phyloP scores from a whole-genome alignment of 2,329 filamentous ascomycete species.

The Phaeophleospora eucalypticola region DNA sequence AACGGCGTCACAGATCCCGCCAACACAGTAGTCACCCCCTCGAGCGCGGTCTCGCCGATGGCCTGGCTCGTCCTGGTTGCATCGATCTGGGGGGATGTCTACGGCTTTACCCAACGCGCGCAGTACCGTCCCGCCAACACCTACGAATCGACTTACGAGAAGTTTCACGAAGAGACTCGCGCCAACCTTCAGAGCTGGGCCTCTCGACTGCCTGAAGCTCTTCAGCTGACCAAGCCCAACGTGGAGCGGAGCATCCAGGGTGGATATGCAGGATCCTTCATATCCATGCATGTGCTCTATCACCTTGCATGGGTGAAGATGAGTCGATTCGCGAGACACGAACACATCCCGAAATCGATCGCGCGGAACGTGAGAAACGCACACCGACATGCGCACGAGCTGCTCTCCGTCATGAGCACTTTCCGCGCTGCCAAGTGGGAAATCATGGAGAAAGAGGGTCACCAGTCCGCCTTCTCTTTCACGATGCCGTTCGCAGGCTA shows the following conservation, averaged over 20 bases:
- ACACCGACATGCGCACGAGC: slow-evolving; percentile 50
- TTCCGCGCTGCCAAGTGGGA: slow-evolving; percentile 21
- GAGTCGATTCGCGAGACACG: slow-evolving; percentile 55
- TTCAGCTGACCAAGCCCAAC: slow-evolving; percentile 55
- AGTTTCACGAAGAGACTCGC: slow-evolving; percentile 51
- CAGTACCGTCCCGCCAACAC: slow-evolving; percentile 41
- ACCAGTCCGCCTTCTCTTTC: slow-evolving; percentile 45
- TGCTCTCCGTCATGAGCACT: slow-evolving; percentile 41
- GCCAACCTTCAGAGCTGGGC: slow-evolving; percentile 57
- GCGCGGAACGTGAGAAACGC: slow-evolving; percentile 47
- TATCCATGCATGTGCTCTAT: slow-evolving; percentile 65
- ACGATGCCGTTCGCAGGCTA: slow-evolving; percentile 56
- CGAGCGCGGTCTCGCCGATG: slow-evolving; percentile 49
- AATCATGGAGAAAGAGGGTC: slow-evolving; percentile 17
- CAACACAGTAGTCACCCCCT: slow-evolving; percentile 31
- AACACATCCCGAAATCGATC: slow-evolving; percentile 41
- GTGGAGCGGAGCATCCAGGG: slow-evolving; percentile 52
- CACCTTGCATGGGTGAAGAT: slow-evolving; percentile 61
- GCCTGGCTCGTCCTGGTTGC: slow-evolving; percentile 60
- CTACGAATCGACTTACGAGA: slow-evolving; percentile 47
- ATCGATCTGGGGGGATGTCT: slow-evolving; percentile 62
- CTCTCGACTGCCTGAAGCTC: slow-evolving; percentile 50
- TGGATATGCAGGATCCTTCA: slow-evolving; percentile 55
- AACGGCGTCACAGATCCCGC: slow-evolving; percentile 43
- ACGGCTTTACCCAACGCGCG: slow-evolving; percentile 55